These are phyloP conservation scores for Selenicereus undatus DNA, from an alignment of 148 eudicot species.

Conservation along the genomic window DNA sequence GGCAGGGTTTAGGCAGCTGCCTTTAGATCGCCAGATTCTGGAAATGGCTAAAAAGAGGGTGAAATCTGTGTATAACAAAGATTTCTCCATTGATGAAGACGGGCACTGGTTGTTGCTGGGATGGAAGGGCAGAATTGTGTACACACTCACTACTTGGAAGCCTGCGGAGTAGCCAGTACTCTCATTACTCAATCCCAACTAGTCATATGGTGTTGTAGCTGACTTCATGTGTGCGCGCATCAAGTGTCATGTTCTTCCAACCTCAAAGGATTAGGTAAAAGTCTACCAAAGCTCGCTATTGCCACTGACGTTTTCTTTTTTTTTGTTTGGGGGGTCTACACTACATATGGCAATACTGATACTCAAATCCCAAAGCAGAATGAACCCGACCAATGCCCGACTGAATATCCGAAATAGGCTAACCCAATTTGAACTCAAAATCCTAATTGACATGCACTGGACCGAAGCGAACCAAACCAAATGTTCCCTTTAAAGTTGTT, in stretches of 20 bases:
- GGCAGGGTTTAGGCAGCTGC: slow-evolving; percentile 61
- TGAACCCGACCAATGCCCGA: too few relatives aligned
- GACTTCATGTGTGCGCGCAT: not conserved
- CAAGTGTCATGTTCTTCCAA: not conserved
- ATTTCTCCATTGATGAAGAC: slow-evolving; percentile 62
- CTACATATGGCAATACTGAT: too few relatives aligned
- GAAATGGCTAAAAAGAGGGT: slow-evolving; percentile 45
- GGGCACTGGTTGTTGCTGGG: slow-evolving; percentile 76
- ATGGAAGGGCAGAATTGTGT: slow-evolving; percentile 71
- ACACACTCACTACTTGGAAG: slow-evolving; percentile 63
- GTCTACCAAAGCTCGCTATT: not conserved
- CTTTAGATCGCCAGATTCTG: slow-evolving; percentile 46
- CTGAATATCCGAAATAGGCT: too few relatives aligned
- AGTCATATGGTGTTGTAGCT: not conserved
- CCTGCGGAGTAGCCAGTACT: slow-evolving; percentile 20
- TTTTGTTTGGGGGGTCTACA: not conserved
- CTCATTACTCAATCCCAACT: not conserved
- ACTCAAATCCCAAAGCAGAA: too few relatives aligned
- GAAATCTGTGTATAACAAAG: slow-evolving; percentile 54
- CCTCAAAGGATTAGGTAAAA: slow-evolving; percentile 7
- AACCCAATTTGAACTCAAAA: too few relatives aligned
- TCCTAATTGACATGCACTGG: too few relatives aligned
- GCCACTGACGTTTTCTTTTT: not conserved
- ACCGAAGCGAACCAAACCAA: too few relatives aligned
- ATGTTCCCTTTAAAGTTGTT: too few relatives aligned